Base-by-base conservation (phyloP, 2,329 filamentous ascomycete species). In the Cadophora sp. region DNA sequence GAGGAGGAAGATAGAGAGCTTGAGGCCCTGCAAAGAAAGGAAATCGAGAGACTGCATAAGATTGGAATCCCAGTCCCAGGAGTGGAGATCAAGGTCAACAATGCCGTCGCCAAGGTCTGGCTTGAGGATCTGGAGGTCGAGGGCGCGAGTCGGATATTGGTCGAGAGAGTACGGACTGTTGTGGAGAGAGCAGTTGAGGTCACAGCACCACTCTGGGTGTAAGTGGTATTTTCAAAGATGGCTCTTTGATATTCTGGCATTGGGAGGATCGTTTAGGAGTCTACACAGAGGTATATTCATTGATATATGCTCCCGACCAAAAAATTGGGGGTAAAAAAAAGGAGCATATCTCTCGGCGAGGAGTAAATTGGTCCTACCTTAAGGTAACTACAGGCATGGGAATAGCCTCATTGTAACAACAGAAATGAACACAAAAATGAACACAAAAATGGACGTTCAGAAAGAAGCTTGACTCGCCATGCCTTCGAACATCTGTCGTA, bases 61-160 rank as follows among this genome's bases (percentile, higher is more conserved):
- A 82, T 96, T 24, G 95, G 95, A 2, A 95, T 98, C 39, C 94
- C 95, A 0, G 93, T 97, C 0, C 96, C 96, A 0, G 96, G 95
- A 0, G 84, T 99, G 18, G 87, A 91, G 69, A 93, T 99, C 79
- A 89, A 87, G 74, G 91, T 97, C 4, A 95, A 98, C 74, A 96
- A 93, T 81, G 90, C 94, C 80, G 84, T 91, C 62, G 96, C 95
- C 7, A 91, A 88, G 69, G 90, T 99, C 7, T 98, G 95, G 94
- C 82, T 99, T 47, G 96, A 98, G 83, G 89, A 92, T 72, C 80
- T 98, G 53, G 93, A 97, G 73, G 92, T 99, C 4, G 96, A 98
- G 79, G 96, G 93, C 78, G 82, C 82, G 64, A 93, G 93, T 71
- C 87, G 89, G 70, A 88, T 93, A 20, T 87, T 97, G 75, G 89